phyloP scores from a whole-genome alignment of 805 yeast species.

The fission yeast (Schizosaccharomyces pombe) region DNA sequence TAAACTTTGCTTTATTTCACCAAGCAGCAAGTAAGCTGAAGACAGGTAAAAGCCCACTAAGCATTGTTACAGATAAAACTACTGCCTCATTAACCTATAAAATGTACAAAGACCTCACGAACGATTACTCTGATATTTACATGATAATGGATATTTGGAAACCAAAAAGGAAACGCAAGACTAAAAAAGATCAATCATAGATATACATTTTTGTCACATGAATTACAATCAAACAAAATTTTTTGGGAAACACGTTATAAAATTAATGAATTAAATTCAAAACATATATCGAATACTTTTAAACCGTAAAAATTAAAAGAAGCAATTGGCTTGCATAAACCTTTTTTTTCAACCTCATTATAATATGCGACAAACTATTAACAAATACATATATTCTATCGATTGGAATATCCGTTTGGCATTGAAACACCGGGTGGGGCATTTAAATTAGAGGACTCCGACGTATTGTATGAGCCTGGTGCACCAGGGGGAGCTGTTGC shows the following conservation, averaged over 20 bases:
- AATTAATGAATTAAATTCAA: too few relatives aligned
- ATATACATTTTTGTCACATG: not conserved
- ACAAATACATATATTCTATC: too few relatives aligned
- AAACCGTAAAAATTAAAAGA: too few relatives aligned
- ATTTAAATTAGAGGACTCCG: not conserved
- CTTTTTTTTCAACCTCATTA: too few relatives aligned
- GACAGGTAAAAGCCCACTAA: not conserved
- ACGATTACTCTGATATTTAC: not conserved
- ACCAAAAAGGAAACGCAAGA: not conserved
- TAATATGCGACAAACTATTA: too few relatives aligned
- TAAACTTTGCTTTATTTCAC: not conserved
- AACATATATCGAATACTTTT: too few relatives aligned
- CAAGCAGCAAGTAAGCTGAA: not conserved
- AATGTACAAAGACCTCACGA: not conserved
- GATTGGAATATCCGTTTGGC: not conserved
- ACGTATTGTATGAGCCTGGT: not conserved
- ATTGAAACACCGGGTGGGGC: not conserved
- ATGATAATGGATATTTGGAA: not conserved
- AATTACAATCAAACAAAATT: not conserved
- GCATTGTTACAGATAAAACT: not conserved
- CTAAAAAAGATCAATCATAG: not conserved
- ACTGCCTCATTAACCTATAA: not conserved
- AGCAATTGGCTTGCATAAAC: too few relatives aligned
- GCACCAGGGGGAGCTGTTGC: not conserved
- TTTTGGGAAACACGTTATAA: too few relatives aligned